These are phyloP conservation scores for Biscogniauxia marginata DNA, from an alignment of 2,329 filamentous ascomycete genomes.

Conservation along the genomic window DNA sequence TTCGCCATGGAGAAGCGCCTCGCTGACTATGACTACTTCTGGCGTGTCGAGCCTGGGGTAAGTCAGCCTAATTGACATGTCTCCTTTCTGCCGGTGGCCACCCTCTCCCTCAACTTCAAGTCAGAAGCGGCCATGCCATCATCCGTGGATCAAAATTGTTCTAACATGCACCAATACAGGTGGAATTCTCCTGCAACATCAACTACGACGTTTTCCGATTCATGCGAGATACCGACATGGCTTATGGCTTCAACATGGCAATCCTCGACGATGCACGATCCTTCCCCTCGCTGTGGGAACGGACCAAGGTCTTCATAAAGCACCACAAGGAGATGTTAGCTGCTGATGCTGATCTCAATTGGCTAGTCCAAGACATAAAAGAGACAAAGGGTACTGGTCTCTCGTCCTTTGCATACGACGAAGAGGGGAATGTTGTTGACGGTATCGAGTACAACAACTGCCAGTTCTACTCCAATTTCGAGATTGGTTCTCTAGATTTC, in stretches of 20 bases:
- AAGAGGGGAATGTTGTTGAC: constrained; percentile 13
- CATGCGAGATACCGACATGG: constrained; percentile 81
- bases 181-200: constrained; percentile 58
- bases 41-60: constrained; percentile 60
- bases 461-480: constrained; percentile 52
- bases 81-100: not conserved
- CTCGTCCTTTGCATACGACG: not conserved
- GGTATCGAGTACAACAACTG: constrained; percentile 48
- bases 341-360: constrained; percentile 47
- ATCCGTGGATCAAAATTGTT: not conserved
- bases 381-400: constrained; percentile 9
- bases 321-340: constrained; percentile 44
- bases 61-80: constrained; percentile 28
- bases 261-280: constrained; percentile 44
- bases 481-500: constrained; percentile 51
- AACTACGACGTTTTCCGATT: constrained; percentile 85
- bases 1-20: constrained; percentile 79
- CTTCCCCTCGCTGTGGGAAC: constrained; percentile 44
- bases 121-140: not conserved
- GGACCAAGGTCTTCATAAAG: constrained; percentile 46
- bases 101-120: not conserved
- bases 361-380: constrained; percentile 41
- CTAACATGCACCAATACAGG: constrained; percentile 36
- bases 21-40: constrained; percentile 57
- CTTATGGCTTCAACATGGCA: constrained; percentile 64